phyloP scores from a whole-genome alignment of 257 asterid genomes.

The Nicotiana paniculata region DNA sequence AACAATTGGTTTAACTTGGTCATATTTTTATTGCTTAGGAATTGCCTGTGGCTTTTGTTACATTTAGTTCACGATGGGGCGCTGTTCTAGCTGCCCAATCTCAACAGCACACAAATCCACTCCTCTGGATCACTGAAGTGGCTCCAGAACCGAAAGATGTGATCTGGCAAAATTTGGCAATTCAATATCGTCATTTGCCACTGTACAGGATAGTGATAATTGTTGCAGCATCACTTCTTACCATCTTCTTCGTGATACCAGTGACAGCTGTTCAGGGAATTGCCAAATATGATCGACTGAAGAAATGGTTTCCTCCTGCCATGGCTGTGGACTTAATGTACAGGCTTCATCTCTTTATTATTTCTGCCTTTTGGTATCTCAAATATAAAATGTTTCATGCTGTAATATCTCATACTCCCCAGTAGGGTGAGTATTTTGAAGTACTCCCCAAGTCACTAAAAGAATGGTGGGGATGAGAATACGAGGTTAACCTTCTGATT shows the following conservation, averaged over 20 bases:
- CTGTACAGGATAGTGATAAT: constrained; percentile 50
- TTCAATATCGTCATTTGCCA: constrained; percentile 51
- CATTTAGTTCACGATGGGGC: constrained; percentile 87
- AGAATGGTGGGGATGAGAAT: neutral
- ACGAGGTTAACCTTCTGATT: neutral
- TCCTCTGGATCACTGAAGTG: constrained; percentile 77
- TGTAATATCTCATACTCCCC: neutral
- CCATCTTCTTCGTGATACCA: constrained; percentile 87
- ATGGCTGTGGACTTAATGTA: constrained; percentile 86
- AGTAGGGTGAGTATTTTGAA: neutral
- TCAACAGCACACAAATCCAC: constrained; percentile 78
- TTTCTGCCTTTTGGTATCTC: neutral
- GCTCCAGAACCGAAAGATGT: constrained; percentile 98
- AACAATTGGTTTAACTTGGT: neutral
- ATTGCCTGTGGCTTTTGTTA: constrained; percentile 84
- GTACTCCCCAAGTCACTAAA: neutral
- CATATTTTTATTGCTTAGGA: constrained; percentile 31
- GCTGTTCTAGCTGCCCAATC: constrained; percentile 95
- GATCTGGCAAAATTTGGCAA: constrained; percentile 66
- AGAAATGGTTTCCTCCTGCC: constrained; percentile 95
- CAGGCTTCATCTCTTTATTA: constrained; percentile 16
- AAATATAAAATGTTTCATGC: neutral
- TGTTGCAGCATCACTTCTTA: constrained; percentile 56
- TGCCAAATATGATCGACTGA: constrained; percentile 65
- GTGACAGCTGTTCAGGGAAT: constrained; percentile 94